phyloP scores from a whole-genome alignment of 2,329 filamentous ascomycete species.

The Penicillium oxalicum region DNA sequence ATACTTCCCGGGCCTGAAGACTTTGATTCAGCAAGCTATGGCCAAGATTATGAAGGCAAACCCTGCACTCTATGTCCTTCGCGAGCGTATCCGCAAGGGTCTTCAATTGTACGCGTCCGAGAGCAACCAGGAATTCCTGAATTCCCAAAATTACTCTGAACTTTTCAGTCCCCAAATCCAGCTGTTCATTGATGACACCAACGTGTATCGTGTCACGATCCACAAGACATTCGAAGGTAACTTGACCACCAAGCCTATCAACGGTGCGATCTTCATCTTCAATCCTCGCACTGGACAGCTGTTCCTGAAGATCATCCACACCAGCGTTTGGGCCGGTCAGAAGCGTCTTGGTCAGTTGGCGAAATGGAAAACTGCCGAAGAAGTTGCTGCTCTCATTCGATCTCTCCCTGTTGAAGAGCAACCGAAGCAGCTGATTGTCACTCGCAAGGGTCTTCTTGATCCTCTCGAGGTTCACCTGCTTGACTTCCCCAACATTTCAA shows the following conservation, averaged over 20 bases:
- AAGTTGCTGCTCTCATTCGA: slow-evolving; percentile 94
- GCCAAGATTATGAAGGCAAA: slow-evolving; percentile 99
- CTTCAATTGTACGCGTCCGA: slow-evolving; percentile 96
- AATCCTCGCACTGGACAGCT: slow-evolving; percentile 97
- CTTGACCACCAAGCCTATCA: slow-evolving; percentile 98
- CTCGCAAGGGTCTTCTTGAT: slow-evolving; percentile 92
- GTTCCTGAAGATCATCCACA: slow-evolving; percentile 99
- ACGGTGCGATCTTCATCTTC: slow-evolving; percentile 99
- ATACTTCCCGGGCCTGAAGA: slow-evolving; percentile 97
- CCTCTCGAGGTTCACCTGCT: slow-evolving; percentile 94
- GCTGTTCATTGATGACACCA: slow-evolving; percentile 97
- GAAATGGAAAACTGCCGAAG: slow-evolving; percentile 99
- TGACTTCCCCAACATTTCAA: slow-evolving; percentile 98
- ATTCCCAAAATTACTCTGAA: slow-evolving; percentile 98
- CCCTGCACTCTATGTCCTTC: slow-evolving; percentile 87
- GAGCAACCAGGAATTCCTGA: slow-evolving; percentile 98
- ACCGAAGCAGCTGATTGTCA: slow-evolving; percentile 97
- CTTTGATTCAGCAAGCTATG: slow-evolving; percentile 95
- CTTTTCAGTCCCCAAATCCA: slow-evolving; percentile 99
- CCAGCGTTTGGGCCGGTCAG: slow-evolving; percentile 97
- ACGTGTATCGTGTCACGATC: slow-evolving; percentile 98
- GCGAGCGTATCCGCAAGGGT: slow-evolving; percentile 97
- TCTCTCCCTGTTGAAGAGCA: slow-evolving; percentile 96
- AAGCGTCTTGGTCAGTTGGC: slow-evolving; percentile 97
- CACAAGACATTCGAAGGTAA: slow-evolving; percentile 99